Percentiles rank a stretch among this genome's conserved stretches.
Evolutionary conservation across 2,329 filamentous ascomycete genomes (phyloP).

Genomic region (Lecanicillium sp.): DNA sequence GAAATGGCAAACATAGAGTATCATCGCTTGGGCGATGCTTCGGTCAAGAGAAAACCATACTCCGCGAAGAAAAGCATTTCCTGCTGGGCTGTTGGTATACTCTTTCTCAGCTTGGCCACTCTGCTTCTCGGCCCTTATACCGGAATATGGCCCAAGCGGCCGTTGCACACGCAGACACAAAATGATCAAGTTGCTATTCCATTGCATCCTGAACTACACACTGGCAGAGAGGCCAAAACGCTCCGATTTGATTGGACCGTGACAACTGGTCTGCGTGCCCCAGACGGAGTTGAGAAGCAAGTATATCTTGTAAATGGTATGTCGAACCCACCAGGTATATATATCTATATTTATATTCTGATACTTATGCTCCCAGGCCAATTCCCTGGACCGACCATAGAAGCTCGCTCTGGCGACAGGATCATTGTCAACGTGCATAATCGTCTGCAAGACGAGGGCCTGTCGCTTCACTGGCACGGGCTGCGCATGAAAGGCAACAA

Average conservation of each 20-base stretch:
- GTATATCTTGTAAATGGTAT: conserved; percentile 15
- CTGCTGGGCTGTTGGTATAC: not conserved
- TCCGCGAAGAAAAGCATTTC: not conserved
- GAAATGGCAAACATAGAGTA: not conserved
- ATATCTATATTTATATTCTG: not conserved
- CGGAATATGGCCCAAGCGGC: not conserved
- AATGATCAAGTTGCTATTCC: conserved; percentile 8
- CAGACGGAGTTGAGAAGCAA: conserved; percentile 14
- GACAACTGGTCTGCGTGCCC: conserved; percentile 1
- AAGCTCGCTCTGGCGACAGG: conserved; percentile 45
- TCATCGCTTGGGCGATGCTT: too few relatives aligned
- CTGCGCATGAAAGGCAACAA: conserved; percentile 38
- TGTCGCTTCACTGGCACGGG: conserved; percentile 46
- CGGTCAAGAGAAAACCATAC: not conserved
- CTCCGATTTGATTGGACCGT: conserved; percentile 12
- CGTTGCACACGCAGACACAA: not conserved
- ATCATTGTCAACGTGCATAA: conserved; percentile 60
- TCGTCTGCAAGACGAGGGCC: conserved; percentile 43
- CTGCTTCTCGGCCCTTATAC: conserved; percentile 2
- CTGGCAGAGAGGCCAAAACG: not conserved
- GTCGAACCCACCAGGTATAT: not conserved
- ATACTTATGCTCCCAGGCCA: conserved; percentile 13
- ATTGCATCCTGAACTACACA: conserved; percentile 6
- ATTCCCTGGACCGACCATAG: conserved; percentile 39
- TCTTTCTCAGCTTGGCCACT: not conserved